A percentile compares a stretch with the other conserved stretches of the same genome.
Evolutionary conservation across 2,329 filamentous ascomycete genomes (phyloP).

Genomic region (Aspergillus sp.): DNA sequence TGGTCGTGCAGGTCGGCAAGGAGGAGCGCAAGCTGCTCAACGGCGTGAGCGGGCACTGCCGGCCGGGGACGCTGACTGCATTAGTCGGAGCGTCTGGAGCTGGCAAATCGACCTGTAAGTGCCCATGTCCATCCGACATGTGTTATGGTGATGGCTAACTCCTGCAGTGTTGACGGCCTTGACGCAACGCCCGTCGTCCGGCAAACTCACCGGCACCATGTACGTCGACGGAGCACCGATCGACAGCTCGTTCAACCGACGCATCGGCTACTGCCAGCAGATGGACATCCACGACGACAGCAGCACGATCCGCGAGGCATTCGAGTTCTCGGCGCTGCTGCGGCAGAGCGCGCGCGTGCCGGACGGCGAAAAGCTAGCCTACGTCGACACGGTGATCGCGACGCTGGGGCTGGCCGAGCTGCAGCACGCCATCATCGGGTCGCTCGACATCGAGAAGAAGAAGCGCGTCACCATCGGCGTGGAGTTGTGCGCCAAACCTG

Average conservation of each 20-base stretch:
- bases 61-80: conserved; percentile 73
- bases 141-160: neutral
- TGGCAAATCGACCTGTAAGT: conserved; percentile 56
- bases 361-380: conserved; percentile 57
- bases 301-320: conserved; percentile 62
- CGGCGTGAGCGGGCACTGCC: conserved; percentile 69
- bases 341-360: conserved; percentile 53
- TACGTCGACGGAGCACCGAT: conserved; percentile 61
- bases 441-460: conserved; percentile 63
- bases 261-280: conserved; percentile 68
- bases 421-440: conserved; percentile 61
- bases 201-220: conserved; percentile 60
- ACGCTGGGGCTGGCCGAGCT: conserved; percentile 60
- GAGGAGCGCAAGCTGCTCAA: conserved; percentile 59
- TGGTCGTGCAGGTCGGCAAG: conserved; percentile 64
- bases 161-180: conserved; percentile 67
- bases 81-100: conserved; percentile 75
- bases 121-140: neutral
- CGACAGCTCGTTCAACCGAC: conserved; percentile 59
- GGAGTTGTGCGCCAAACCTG: conserved; percentile 64
- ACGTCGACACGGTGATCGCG: conserved; percentile 61
- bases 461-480: conserved; percentile 70
- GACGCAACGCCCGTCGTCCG: conserved; percentile 65
- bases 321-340: conserved; percentile 63
- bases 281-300: conserved; percentile 67